Evolutionary conservation across 768 basidiomycete genomes (phyloP), one percentile per base, ranked within the genome.

Genomic region (Russula lepida): DNA sequence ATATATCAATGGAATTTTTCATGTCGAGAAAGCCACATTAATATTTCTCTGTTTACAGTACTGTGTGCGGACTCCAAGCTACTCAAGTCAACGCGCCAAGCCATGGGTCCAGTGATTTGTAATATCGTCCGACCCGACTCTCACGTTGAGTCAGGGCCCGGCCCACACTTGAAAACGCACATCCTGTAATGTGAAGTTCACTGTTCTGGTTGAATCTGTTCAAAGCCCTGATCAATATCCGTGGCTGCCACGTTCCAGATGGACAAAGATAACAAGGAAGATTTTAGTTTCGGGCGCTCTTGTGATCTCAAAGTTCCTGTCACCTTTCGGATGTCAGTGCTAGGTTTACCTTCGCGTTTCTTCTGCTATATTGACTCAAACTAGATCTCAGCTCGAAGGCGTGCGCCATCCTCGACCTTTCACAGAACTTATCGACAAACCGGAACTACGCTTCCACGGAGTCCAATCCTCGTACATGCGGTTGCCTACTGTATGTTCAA

Each of bases 201-300:
- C n/a, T 21, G n/a, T 6, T 11, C 12, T 15, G 25, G 4, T 35
- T 17, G 1, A 37, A 27, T 19, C 6, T 56, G 23, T 57, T 37
- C 33, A 39, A 57, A 8, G 4, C n/a, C 28, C 32, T 17, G 1
- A 28, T 32, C 17, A 46, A 35, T 35, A 25, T 23, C n/a, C 13
- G 37, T 17, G 15, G 37, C 47, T 19, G 6, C 33, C 9, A 19
- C 12, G 23, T 11, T 44, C 21, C n/a, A 44, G 47, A 82, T 82
- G 81, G 81, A 82, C 72, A 82, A 82, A 65, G 81, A 82, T 65
- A 82, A 84, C 68, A 79, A 88, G 37, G 89, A 93, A 67, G 93
- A 97, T 72, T 92, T 94, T 68, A 93, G 92, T 2, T 97, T 95
- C 70, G 94, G 92, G 6, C 88, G 88, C 70, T 82, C 94, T 21